A percentile compares a stretch with the other conserved stretches of the same genome.
Conservation (phyloP, 768 basidiomycete species). For the Termitomyces sp. region DNA sequence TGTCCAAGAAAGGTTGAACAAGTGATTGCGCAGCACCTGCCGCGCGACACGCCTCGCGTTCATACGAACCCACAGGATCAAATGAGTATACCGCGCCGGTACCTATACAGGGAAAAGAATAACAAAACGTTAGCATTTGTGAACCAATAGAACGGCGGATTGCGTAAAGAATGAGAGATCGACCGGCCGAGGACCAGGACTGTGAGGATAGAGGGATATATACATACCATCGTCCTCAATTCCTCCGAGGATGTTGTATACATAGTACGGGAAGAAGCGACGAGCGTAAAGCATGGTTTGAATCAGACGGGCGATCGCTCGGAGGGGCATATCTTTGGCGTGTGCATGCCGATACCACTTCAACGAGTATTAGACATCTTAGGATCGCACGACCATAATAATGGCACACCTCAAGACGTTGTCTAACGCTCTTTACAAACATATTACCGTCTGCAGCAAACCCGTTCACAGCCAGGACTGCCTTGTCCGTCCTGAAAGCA, state of each 20-base stretch:
- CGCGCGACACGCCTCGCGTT: constrained; percentile 94
- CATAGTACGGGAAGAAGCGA: constrained; percentile 98
- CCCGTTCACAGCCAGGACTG: constrained; percentile 93
- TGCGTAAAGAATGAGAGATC: constrained; percentile 13
- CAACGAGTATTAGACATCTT: constrained; percentile 5
- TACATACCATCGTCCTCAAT: constrained; percentile 93
- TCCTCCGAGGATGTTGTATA: constrained; percentile 94
- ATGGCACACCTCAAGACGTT: constrained; percentile 83
- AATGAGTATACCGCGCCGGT: constrained; percentile 99
- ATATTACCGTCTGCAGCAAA: constrained; percentile 97
- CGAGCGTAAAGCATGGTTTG: constrained; percentile 97
- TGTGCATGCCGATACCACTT: constrained; percentile 99
- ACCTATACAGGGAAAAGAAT: constrained; percentile 44
- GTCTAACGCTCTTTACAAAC: constrained; percentile 95
- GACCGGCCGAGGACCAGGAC: constrained; percentile 23
- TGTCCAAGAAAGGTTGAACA: constrained; percentile 97
- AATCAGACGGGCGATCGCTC: constrained; percentile 94
- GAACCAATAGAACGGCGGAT: constrained; percentile 1
- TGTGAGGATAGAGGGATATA: constrained; percentile 6
- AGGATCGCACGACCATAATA: not conserved
- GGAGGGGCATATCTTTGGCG: constrained; percentile 95
- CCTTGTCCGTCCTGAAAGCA: constrained; percentile 76
- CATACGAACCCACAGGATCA: constrained; percentile 97
- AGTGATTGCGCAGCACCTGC: constrained; percentile 94
- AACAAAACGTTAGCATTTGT: constrained; percentile 11